Evolutionary conservation across 2,329 filamentous ascomycete genomes (phyloP).

Genomic region (Cladophialophora carrionii): DNA sequence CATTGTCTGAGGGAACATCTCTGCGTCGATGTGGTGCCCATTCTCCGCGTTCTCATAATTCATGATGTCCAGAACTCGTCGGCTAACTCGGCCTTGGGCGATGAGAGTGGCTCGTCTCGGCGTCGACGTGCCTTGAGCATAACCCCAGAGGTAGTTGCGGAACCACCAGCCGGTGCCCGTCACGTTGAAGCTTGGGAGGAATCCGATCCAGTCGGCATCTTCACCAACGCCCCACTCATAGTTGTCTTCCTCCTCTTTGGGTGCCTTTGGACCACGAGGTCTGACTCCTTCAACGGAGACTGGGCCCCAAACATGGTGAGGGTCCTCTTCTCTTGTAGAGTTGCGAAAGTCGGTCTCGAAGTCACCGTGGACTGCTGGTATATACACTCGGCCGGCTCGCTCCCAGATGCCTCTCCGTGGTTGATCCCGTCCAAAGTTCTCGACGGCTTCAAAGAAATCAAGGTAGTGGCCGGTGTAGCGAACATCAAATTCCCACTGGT

Average conservation of each 20-base stretch:
- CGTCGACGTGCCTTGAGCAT: constrained; percentile 55
- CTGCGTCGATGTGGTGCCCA: constrained; percentile 75
- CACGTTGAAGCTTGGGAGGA: constrained; percentile 79
- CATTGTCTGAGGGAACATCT: constrained; percentile 76
- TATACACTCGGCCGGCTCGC: constrained; percentile 60
- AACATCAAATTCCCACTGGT: constrained; percentile 87
- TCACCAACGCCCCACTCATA: constrained; percentile 78
- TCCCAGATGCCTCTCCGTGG: constrained; percentile 64
- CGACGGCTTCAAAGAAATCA: constrained; percentile 70
- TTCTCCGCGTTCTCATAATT: constrained; percentile 70
- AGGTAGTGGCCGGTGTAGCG: constrained; percentile 81
- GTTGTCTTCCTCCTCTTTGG: constrained; percentile 62
- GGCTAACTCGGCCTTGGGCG: constrained; percentile 74
- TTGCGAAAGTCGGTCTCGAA: constrained; percentile 45
- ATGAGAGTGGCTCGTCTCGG: constrained; percentile 77
- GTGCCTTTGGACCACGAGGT: constrained; percentile 67
- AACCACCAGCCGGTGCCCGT: constrained; percentile 69
- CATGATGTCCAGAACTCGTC: constrained; percentile 73
- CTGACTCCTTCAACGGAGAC: constrained; percentile 60
- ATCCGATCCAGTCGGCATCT: constrained; percentile 72
- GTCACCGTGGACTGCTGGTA: constrained; percentile 56
- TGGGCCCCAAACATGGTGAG: constrained; percentile 64
- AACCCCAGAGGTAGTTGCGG: constrained; percentile 45
- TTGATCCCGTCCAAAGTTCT: constrained; percentile 57
- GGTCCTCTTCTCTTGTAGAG: constrained; percentile 36